phyloP scores from a whole-genome alignment of 2,329 filamentous ascomycete genomes.

The Lecanicillium sp. region DNA sequence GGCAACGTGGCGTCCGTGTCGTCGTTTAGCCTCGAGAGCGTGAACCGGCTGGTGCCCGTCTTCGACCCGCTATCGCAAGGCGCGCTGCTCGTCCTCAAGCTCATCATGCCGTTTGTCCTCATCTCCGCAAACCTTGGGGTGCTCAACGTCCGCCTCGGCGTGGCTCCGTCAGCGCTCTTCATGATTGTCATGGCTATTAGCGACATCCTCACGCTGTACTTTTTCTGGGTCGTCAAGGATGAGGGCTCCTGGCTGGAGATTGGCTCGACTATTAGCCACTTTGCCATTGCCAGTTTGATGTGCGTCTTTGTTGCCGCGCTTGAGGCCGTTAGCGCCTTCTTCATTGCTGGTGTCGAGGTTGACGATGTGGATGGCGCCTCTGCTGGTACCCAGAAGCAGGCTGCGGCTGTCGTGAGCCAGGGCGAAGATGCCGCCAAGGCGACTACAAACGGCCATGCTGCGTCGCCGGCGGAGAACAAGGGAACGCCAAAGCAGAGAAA shows the following conservation, averaged over 20 bases:
- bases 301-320: slow-evolving; percentile 86
- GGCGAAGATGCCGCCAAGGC: neutral
- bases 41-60: slow-evolving; percentile 77
- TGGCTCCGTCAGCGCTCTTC: slow-evolving; percentile 83
- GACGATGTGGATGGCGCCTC: slow-evolving; percentile 17
- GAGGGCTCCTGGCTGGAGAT: slow-evolving; percentile 98
- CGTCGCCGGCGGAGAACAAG: neutral
- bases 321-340: slow-evolving; percentile 76
- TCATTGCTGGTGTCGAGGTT: slow-evolving; percentile 75
- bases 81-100: slow-evolving; percentile 76
- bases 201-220: slow-evolving; percentile 87
- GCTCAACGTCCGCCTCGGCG: slow-evolving; percentile 73
- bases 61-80: slow-evolving; percentile 93
- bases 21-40: slow-evolving; percentile 87
- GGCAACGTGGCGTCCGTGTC: slow-evolving; percentile 93
- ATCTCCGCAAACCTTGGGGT: slow-evolving; percentile 93
- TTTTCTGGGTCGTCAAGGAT: slow-evolving; percentile 96
- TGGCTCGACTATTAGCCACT: slow-evolving; percentile 92
- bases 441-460: slow-evolving; percentile 2
- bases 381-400: too few species aligned
- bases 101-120: slow-evolving; percentile 87
- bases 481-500: neutral
- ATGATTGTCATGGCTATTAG: slow-evolving; percentile 90
- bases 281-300: slow-evolving; percentile 81
- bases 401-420: neutral